phyloP scores from a whole-genome alignment of 768 basidiomycete species.

The Crassisporium funariophilum region DNA sequence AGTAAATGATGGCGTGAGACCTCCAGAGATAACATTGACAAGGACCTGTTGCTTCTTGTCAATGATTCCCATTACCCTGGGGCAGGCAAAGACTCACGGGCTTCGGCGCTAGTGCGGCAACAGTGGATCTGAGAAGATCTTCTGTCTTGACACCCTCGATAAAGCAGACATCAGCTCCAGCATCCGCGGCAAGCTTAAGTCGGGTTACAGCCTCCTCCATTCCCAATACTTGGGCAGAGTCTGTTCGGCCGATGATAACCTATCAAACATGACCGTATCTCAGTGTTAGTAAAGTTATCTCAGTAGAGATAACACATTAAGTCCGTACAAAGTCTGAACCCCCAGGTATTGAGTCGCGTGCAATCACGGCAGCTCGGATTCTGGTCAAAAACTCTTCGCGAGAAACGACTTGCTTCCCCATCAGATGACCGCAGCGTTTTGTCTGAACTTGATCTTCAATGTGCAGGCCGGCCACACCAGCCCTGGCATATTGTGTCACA shows the following conservation, averaged over 20 bases:
- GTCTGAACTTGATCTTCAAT: slow-evolving; percentile 84
- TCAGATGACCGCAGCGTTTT: slow-evolving; percentile 75
- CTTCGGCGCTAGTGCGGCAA: slow-evolving; percentile 69
- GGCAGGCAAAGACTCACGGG: slow-evolving; percentile 46
- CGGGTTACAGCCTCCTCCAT: slow-evolving; percentile 75
- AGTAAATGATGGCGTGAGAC: slow-evolving; percentile 75
- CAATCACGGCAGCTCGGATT: slow-evolving; percentile 76
- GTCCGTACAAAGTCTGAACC: slow-evolving; percentile 65
- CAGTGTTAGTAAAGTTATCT: too few species aligned
- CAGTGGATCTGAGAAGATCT: slow-evolving; percentile 63
- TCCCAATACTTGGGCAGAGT: slow-evolving; percentile 76
- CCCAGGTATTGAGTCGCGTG: slow-evolving; percentile 75
- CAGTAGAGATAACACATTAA: too few species aligned
- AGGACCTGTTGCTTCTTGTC: slow-evolving; percentile 47
- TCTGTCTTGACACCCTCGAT: slow-evolving; percentile 77
- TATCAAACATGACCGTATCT: too few species aligned
- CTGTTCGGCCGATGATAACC: slow-evolving; percentile 77
- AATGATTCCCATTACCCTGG: not conserved
- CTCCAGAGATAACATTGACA: slow-evolving; percentile 80
- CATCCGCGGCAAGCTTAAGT: slow-evolving; percentile 69
- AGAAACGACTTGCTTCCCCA: slow-evolving; percentile 80
- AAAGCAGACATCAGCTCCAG: slow-evolving; percentile 80
- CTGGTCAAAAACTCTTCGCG: slow-evolving; percentile 74
- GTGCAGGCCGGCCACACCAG: slow-evolving; percentile 73
- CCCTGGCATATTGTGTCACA: slow-evolving; percentile 63